Evolutionary conservation across 768 basidiomycete species (phyloP).

Genomic region (Dictyophora rubrovolvata): DNA sequence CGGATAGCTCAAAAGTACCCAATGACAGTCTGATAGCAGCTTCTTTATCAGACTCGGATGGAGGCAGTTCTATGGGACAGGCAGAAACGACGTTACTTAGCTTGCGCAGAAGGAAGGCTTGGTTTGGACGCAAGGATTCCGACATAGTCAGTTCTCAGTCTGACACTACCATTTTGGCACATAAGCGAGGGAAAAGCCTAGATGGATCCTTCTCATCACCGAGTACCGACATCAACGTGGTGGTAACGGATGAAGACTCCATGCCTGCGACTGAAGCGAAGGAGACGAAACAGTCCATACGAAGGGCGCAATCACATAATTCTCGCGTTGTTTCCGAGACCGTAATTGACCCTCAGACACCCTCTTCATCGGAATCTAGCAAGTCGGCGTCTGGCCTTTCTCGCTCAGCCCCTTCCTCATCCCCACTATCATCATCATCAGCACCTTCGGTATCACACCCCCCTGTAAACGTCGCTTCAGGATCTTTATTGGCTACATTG

Average conservation of each 20-base stretch:
- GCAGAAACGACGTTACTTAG: neutral
- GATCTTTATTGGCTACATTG: conserved; percentile 69
- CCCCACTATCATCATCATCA: conserved; percentile 21
- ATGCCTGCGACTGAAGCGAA: neutral
- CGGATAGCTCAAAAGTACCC: neutral
- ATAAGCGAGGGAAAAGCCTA: neutral
- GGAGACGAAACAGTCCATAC: neutral
- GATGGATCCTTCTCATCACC: neutral
- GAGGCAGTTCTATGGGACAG: neutral
- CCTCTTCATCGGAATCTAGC: conserved; percentile 35
- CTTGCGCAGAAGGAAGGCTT: neutral
- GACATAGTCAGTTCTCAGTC: neutral
- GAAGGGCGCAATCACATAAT: neutral
- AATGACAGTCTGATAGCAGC: neutral
- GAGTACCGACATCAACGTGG: neutral
- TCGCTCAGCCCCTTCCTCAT: conserved; percentile 26
- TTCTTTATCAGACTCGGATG: neutral
- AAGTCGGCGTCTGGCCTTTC: conserved; percentile 34
- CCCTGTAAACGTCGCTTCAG: conserved; percentile 35
- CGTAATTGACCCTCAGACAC: conserved; percentile 5
- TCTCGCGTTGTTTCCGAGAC: neutral
- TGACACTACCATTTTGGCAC: neutral
- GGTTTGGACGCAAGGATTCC: neutral
- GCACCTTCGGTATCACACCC: conserved; percentile 17
- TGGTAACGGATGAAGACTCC: neutral